Conservation (phyloP, 1,139 yeast genomes). For the Geotrichum carabidarum region DNA sequence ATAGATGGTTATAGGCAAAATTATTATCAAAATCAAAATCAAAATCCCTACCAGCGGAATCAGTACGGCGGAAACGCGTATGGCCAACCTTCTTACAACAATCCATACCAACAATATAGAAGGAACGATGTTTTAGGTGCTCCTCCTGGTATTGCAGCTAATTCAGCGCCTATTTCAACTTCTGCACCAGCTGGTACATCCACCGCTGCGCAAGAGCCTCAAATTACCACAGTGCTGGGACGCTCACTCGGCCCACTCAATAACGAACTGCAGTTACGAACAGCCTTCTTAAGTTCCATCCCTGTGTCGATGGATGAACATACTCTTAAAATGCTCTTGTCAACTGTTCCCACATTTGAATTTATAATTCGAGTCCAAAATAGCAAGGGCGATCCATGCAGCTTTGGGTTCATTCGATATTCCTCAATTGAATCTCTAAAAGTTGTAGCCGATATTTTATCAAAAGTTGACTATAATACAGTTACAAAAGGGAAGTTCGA, state of each 20-base stretch:
- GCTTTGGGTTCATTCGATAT: slow-evolving; percentile 29
- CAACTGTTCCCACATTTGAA: slow-evolving; percentile 28
- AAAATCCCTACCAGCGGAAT: slow-evolving; percentile 10
- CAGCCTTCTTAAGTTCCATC: slow-evolving; percentile 33
- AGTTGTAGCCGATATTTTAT: slow-evolving; percentile 27
- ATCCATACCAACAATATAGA: slow-evolving; percentile 9
- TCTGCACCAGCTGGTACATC: background rate
- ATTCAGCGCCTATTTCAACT: background rate
- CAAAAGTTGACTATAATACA: slow-evolving; percentile 21
- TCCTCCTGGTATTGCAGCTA: background rate
- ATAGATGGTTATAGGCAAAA: slow-evolving; percentile 1
- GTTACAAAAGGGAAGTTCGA: slow-evolving; percentile 24
- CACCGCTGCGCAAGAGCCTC: background rate
- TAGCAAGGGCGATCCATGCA: slow-evolving; percentile 24
- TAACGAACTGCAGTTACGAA: slow-evolving; percentile 32
- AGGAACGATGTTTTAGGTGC: slow-evolving; percentile 7
- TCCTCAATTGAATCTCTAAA: slow-evolving; percentile 24
- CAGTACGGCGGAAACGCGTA: background rate
- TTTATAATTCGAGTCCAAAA: slow-evolving; percentile 24
- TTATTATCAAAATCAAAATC: slow-evolving; percentile 5
- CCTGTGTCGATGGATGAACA: slow-evolving; percentile 33
- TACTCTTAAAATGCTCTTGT: slow-evolving; percentile 27
- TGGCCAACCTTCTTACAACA: slow-evolving; percentile 3
- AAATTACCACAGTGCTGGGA: slow-evolving; percentile 38
- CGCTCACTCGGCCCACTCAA: slow-evolving; percentile 25